phyloP scores from a whole-genome alignment of 83 land plant genomes.

The Picea abies region DNA sequence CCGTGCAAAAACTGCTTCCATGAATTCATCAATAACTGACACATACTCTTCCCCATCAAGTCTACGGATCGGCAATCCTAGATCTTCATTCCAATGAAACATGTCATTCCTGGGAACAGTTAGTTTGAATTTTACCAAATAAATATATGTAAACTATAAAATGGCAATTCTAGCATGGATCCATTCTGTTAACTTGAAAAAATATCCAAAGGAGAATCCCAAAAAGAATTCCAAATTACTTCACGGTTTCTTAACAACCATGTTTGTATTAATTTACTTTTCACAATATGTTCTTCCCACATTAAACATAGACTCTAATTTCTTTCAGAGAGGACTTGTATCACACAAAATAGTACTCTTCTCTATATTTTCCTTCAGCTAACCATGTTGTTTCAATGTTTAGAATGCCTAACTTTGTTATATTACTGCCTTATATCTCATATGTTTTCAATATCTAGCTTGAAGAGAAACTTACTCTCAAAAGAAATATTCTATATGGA shows the following conservation, averaged over 20 bases:
- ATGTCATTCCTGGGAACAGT: constrained; percentile 1
- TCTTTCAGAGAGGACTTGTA: too few species aligned
- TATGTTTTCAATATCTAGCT: neutral
- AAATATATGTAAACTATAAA: neutral
- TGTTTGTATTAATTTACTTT: too few species aligned
- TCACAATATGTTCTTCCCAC: too few species aligned
- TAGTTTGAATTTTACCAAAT: neutral
- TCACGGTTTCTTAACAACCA: neutral
- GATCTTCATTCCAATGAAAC: constrained; percentile 36
- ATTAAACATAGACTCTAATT: too few species aligned
- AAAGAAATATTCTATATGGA: neutral
- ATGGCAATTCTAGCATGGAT: neutral
- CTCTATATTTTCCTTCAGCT: too few species aligned
- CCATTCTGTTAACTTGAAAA: neutral
- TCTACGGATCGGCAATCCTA: constrained; percentile 13
- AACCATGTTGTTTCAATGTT: too few species aligned
- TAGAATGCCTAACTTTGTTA: too few species aligned
- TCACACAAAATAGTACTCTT: too few species aligned
- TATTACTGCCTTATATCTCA: neutral
- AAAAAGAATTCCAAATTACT: neutral
- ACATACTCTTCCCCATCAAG: constrained; percentile 7
- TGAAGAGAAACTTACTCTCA: neutral
- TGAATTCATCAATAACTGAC: constrained; percentile 33
- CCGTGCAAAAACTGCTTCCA: constrained; percentile 98
- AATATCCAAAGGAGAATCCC: neutral